Conservation (phyloP, 202 grass and related monocot species). For the Zizania palustris region DNA sequence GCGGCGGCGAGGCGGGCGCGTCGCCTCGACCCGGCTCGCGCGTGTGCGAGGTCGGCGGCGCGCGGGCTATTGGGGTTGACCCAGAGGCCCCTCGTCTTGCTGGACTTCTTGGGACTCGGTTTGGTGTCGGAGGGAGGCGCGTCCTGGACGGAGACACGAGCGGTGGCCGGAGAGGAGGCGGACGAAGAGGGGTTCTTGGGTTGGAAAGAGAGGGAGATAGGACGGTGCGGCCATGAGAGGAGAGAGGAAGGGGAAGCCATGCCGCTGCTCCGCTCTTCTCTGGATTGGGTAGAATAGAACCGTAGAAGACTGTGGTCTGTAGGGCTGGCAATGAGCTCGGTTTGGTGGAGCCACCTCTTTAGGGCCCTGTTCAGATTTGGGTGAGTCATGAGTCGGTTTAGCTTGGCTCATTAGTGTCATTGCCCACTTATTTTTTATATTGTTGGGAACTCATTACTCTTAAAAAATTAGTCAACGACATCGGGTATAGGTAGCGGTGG, state of each 20-base stretch:
- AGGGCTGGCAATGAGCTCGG: too few species aligned
- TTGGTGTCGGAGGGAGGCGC: conserved; percentile 40
- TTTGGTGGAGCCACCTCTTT: too few species aligned
- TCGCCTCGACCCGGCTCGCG: conserved; percentile 48
- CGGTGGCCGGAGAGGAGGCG: conserved; percentile 21
- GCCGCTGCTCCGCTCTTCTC: conserved; percentile 3
- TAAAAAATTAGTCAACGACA: too few species aligned
- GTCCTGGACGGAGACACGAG: conserved; percentile 58
- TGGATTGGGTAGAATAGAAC: conserved; percentile 41
- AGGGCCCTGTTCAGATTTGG: too few species aligned
- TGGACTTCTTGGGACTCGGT: conserved; percentile 9
- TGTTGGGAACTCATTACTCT: too few species aligned
- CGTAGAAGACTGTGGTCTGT: too few species aligned
- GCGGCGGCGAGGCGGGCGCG: conserved; percentile 50
- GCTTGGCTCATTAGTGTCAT: too few species aligned
- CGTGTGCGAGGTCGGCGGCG: conserved; percentile 47
- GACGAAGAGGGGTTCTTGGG: conserved; percentile 39
- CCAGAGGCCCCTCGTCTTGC: conserved; percentile 64
- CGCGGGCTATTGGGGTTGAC: conserved; percentile 88
- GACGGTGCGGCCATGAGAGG: conserved; percentile 52
- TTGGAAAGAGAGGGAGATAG: conserved; percentile 45
- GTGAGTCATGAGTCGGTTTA: too few species aligned
- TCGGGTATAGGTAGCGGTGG: too few species aligned
- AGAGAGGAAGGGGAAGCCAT: conserved; percentile 53
- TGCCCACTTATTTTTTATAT: too few species aligned